Conservation (phyloP, 129 eudicot genomes). For the Pittosporum tobira region DNA sequence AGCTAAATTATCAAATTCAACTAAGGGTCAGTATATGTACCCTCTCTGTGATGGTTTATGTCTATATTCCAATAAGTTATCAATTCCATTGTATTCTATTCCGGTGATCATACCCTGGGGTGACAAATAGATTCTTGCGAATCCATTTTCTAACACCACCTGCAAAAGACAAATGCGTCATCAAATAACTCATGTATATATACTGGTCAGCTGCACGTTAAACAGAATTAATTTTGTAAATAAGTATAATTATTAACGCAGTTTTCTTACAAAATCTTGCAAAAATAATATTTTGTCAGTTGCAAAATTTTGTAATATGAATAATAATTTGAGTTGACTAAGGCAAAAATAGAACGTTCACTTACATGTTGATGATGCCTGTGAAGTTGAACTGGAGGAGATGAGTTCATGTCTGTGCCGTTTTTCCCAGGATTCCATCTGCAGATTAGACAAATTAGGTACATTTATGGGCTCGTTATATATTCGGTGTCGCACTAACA, state of each 20-base stretch:
- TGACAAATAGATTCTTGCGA: slow-evolving; percentile 9
- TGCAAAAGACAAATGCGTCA: background rate
- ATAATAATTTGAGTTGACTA: too few species aligned
- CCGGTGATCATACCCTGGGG: slow-evolving; percentile 18
- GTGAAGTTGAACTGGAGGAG: background rate
- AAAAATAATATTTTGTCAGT: too few species aligned
- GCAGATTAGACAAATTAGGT: background rate
- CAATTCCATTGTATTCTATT: slow-evolving; percentile 13
- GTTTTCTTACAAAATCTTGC: too few species aligned
- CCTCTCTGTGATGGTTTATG: slow-evolving; percentile 10
- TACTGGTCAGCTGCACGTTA: too few species aligned
- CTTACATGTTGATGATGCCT: background rate
- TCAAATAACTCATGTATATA: too few species aligned
- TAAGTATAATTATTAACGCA: too few species aligned
- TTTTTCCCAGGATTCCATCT: background rate
- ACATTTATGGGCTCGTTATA: too few species aligned
- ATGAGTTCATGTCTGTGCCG: background rate
- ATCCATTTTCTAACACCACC: slow-evolving; percentile 28
- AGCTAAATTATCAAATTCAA: background rate
- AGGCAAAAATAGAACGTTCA: too few species aligned
- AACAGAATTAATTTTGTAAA: too few species aligned
- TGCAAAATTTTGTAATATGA: too few species aligned
- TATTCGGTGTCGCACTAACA: too few species aligned
- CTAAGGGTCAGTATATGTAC: slow-evolving; percentile 1
- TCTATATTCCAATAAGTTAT: slow-evolving; percentile 14